These are phyloP conservation scores for Fusarium sterilihyphosum DNA, from an alignment of 2,329 filamentous ascomycete species.

Conservation along the genomic window DNA sequence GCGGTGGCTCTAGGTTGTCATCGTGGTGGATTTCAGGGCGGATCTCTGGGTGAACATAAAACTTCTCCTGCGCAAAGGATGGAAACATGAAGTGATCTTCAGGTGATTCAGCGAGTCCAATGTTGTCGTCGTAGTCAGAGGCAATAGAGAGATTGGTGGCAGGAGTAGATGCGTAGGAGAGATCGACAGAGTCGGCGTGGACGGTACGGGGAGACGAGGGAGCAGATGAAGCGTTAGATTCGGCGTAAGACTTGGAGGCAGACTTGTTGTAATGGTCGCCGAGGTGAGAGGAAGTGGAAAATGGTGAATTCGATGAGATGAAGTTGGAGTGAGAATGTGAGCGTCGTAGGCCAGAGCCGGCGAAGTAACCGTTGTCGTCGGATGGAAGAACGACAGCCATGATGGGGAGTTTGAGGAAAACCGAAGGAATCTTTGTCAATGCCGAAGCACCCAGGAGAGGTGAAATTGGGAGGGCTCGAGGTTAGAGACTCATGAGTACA, in stretches of 20 bases:
- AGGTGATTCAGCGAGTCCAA: slow-evolving; percentile 55
- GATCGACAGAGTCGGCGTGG: slow-evolving; percentile 63
- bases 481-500: slow-evolving; percentile 40
- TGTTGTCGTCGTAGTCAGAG: slow-evolving; percentile 62
- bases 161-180: slow-evolving; percentile 70
- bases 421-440: slow-evolving; percentile 36
- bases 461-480: slow-evolving; percentile 14
- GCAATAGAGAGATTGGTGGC: slow-evolving; percentile 71
- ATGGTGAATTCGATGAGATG: slow-evolving; percentile 53
- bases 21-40: slow-evolving; percentile 39
- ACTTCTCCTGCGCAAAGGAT: slow-evolving; percentile 58
- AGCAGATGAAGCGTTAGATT: slow-evolving; percentile 62
- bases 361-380: slow-evolving; percentile 68
- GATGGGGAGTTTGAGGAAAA: slow-evolving; percentile 34
- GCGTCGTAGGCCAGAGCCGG: slow-evolving; percentile 62
- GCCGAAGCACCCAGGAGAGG: slow-evolving; percentile 36
- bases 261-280: slow-evolving; percentile 59
- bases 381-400: slow-evolving; percentile 68
- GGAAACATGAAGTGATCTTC: slow-evolving; percentile 61
- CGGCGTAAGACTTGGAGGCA: slow-evolving; percentile 54
- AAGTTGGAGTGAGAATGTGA: slow-evolving; percentile 71
- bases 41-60: slow-evolving; percentile 50
- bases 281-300: slow-evolving; percentile 58
- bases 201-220: slow-evolving; percentile 66
- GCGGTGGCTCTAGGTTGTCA: slow-evolving; percentile 59